A percentile compares a stretch with the other conserved stretches of the same genome.
phyloP scores from a whole-genome alignment of 2,329 filamentous ascomycete species.

The Botrytis galanthina region DNA sequence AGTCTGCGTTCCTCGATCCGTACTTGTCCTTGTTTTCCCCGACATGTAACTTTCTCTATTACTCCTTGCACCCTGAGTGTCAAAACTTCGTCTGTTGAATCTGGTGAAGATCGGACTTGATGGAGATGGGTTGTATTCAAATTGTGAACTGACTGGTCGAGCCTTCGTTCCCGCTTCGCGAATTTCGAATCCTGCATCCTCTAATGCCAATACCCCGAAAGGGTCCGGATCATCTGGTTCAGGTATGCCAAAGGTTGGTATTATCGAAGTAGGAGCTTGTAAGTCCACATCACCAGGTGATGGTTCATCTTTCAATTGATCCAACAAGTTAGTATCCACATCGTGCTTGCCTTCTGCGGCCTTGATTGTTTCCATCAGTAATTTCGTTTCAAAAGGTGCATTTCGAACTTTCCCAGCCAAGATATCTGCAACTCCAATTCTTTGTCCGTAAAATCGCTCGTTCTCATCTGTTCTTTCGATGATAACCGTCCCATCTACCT shows the following conservation, averaged over 20 bases:
- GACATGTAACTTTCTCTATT: conserved; percentile 75
- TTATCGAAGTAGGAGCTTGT: conserved; percentile 39
- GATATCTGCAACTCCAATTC: conserved; percentile 60
- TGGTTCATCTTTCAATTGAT: conserved; percentile 60
- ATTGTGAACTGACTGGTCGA: conserved; percentile 73
- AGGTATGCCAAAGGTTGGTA: conserved; percentile 71
- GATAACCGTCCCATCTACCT: conserved; percentile 82
- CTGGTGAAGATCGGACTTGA: conserved; percentile 67
- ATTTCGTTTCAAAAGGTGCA: conserved; percentile 43
- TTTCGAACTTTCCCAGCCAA: conserved; percentile 42
- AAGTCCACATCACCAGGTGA: conserved; percentile 74
- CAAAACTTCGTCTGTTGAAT: conserved; percentile 62
- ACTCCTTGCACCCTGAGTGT: conserved; percentile 60
- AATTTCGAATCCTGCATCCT: conserved; percentile 85
- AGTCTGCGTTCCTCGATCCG: conserved; percentile 67
- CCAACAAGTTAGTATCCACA: conserved; percentile 66
- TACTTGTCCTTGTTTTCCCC: conserved; percentile 48
- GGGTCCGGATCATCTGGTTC: conserved; percentile 82
- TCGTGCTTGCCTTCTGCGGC: conserved; percentile 80
- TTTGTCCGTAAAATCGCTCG: conserved; percentile 75
- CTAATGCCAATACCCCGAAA: conserved; percentile 85
- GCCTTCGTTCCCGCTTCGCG: conserved; percentile 79
- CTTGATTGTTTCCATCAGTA: conserved; percentile 69
- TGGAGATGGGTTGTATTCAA: conserved; percentile 76
- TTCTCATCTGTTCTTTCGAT: conserved; percentile 88